Base-by-base conservation (phyloP, 176 grass and related monocot genomes). In the Aegilops speltoides region DNA sequence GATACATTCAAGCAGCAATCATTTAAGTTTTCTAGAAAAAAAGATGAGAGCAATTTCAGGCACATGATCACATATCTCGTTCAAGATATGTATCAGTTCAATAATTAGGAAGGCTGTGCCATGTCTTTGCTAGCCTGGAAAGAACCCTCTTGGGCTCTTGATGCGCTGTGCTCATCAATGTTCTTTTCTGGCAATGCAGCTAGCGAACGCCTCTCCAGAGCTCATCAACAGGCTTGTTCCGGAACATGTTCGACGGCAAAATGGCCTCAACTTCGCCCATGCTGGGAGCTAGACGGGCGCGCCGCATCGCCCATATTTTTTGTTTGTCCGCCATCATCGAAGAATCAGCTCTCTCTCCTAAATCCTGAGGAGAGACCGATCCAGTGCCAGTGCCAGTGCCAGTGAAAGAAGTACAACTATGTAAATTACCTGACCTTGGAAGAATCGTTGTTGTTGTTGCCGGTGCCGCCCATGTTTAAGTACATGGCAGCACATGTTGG, bases 201-300 rank as follows among this genome's bases (percentile, higher is more conserved):
- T 95, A 75, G 88, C 89, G 15, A 88, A 93, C 32, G 89, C 91
- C 15, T 94, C 89, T 41, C 93, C 88, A 0, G 96, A 98, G 26
- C 91, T 98, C 40, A 80, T 95, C 80, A 86, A 38, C 78, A 93
- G 89, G 93, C 86, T 98, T 31, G 73, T 93, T 2, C 93, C 96
- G 1, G 96, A 98, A 13, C 93, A 98, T 83, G 61, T 93, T 31
- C 93, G 89, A 68, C 89, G 96, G 68, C 96, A 95, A 89, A 89
- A 63, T 23, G 74, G 91, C 74, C 77, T 87, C 65, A 89, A 73
- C 91, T 93, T 98, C 25, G 86, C 87, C 68, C 90, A 93, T 64
- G 68, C 81, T 16, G 88, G 90, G 29, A 88, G 90, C 78, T 91
- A 91, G 78, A 80, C 78, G 10, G 15, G 50, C 29, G 4, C 4